phyloP scores from a whole-genome alignment of 2,329 filamentous ascomycete species.

The Dactylellina drechsleri region DNA sequence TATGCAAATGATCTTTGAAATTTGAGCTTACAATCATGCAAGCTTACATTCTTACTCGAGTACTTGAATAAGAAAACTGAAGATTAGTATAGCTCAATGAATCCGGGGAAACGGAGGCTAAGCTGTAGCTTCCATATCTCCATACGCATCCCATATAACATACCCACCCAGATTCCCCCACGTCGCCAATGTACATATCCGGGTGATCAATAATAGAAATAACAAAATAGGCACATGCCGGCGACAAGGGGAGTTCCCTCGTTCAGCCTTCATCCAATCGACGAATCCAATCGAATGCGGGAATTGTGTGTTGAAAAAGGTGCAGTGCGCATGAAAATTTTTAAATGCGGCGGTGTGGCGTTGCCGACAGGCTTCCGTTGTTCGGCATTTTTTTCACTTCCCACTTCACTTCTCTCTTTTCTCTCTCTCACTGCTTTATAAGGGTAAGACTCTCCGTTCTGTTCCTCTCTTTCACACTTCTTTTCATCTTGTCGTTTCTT shows the following conservation, averaged over 20 bases:
- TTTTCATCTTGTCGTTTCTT: neutral
- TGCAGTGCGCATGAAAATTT: constrained; percentile 15
- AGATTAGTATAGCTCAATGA: neutral
- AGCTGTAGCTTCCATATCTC: constrained; percentile 5
- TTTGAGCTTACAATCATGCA: neutral
- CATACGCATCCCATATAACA: neutral
- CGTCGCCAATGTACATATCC: neutral
- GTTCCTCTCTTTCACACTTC: neutral
- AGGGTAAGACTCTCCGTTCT: too few species aligned
- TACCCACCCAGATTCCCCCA: neutral
- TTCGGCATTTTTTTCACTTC: constrained; percentile 9
- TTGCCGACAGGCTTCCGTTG: constrained; percentile 11
- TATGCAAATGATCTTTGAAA: too few species aligned
- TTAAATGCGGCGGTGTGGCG: neutral
- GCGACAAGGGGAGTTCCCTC: constrained; percentile 1
- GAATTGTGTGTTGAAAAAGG: constrained; percentile 17
- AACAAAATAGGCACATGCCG: constrained; percentile 6
- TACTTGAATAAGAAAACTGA: too few species aligned
- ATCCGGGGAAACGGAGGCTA: constrained; percentile 20
- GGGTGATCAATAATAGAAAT: neutral
- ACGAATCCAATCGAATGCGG: neutral
- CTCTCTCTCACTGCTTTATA: neutral
- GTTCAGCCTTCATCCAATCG: too few species aligned
- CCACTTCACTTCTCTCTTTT: neutral
- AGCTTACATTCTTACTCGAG: too few species aligned